Evolutionary conservation across 2,329 filamentous ascomycete species (phyloP).

Genomic region (Aureobasidium sp.): DNA sequence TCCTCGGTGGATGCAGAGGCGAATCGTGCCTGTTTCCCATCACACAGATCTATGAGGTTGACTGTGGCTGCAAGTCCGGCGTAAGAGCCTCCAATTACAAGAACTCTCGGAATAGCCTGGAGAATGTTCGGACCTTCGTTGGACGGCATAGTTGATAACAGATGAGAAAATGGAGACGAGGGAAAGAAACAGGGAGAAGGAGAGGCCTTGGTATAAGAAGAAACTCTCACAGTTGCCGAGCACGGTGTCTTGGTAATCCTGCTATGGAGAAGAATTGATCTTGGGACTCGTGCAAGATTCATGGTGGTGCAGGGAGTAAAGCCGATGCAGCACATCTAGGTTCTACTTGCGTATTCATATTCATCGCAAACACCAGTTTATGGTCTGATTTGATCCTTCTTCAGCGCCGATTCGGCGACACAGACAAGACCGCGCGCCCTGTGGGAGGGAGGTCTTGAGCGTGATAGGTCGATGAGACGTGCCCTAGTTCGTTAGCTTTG

Average conservation of each 20-base stretch:
- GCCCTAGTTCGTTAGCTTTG: background rate
- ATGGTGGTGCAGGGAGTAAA: background rate
- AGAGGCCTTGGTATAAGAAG: background rate
- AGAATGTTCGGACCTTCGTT: background rate
- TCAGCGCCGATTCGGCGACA: background rate
- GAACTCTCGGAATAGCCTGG: slow-evolving; percentile 29
- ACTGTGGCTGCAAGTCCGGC: slow-evolving; percentile 59
- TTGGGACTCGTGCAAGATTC: background rate
- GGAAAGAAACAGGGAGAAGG: background rate
- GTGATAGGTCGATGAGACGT: background rate
- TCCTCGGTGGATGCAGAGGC: background rate
- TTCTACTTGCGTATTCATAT: background rate
- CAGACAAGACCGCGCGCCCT: background rate
- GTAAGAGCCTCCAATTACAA: slow-evolving; percentile 65
- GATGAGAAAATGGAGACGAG: background rate
- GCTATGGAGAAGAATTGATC: background rate
- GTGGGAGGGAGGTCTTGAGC: background rate
- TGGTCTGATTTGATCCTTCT: background rate
- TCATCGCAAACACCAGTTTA: background rate
- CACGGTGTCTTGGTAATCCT: background rate
- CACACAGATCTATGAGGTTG: slow-evolving; percentile 58
- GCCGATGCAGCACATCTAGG: background rate
- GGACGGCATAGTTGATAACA: background rate
- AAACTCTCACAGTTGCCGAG: background rate
- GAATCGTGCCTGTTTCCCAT: slow-evolving; percentile 44